Conservation (phyloP, 2,329 filamentous ascomycete genomes). For the Nigrospora oryzae region DNA sequence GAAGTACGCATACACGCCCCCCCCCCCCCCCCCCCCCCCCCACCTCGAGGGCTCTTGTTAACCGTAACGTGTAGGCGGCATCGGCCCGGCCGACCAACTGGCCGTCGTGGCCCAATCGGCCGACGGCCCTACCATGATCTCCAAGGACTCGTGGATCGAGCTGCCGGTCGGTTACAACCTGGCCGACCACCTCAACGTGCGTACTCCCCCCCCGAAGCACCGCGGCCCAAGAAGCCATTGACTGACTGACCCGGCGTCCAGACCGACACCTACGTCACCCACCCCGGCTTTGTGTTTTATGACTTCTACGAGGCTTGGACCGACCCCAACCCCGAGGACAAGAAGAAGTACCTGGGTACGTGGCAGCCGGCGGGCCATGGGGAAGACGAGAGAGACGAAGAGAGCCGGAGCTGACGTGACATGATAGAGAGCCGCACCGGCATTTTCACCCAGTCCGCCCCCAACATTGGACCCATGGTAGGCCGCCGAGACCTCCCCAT, state of each 20-base stretch:
- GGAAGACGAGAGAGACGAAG: no score
- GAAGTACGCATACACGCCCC: conserved; percentile 29
- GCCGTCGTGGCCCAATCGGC: conserved; percentile 39
- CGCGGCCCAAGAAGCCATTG: background rate
- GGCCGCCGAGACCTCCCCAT: conserved; percentile 2
- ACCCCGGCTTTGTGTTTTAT: conserved; percentile 44
- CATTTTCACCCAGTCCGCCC: conserved; percentile 53
- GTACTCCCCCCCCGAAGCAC: background rate
- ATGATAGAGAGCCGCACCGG: conserved; percentile 10
- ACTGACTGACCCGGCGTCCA: conserved; percentile 9
- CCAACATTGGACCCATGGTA: conserved; percentile 52
- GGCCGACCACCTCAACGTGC: conserved; percentile 44
- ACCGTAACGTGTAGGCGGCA: conserved; percentile 29
- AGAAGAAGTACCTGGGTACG: conserved; percentile 33
- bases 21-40: no score
- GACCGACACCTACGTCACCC: conserved; percentile 37
- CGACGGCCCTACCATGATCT: conserved; percentile 44
- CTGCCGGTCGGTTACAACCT: conserved; percentile 52
- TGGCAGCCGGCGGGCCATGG: background rate
- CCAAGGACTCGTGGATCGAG: conserved; percentile 43
- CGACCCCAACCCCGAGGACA: conserved; percentile 33
- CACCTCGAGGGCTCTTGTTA: conserved; percentile 1
- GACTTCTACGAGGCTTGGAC: conserved; percentile 57
- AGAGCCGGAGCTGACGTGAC: no score
- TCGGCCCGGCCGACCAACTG: conserved; percentile 55